Base-by-base conservation (phyloP, 2,329 filamentous ascomycete genomes). In the Pseudogymnoascus sp. region DNA sequence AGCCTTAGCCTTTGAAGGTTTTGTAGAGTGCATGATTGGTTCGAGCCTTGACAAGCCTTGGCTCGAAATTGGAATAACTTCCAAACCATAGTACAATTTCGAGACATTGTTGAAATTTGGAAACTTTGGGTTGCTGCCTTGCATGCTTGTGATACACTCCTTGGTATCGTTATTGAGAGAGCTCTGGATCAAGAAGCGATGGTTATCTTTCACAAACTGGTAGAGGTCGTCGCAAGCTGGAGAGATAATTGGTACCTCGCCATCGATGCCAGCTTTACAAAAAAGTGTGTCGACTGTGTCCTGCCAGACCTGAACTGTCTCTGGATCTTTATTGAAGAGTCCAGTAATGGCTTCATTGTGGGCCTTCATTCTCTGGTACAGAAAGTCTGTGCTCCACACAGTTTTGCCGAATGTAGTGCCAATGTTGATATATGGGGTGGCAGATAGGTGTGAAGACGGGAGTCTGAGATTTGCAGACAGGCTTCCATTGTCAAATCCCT, bases 341-440 rank as follows among this genome's bases (percentile, higher is more conserved):
- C 11, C 11, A n/a, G 29, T 33, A 33, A 54, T 54, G 47, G 47
- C 15, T 15, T 54, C 47, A 33, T 54, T 33, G 26, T 54, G 29
- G 10, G 47, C 47, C 29, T 54, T 54, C 29, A 54, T 54, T 54
- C 47, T 54, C 9, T 54, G 15, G 29, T 11, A 33, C 11, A 54
- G 29, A 26, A 54, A 54, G 29, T 54, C 47, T n/a, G 47, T 54
- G 47, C 47, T n/a, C 47, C 47, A 54, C 7, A 54, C 26, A 17
- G 47, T 54, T 33, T 54, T 29, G 47, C 47, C 47, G 17, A 33
- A 54, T 54, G 29, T 54, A 21, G 47, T 54, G 47, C 47, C 47
- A 35, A 54, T 54, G n/a, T 54, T 21, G 47, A 54, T 54, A 11
- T 33, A 54, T 7, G n/a, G 29, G n/a, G 29, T 33, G 8, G 26